Base-by-base conservation (phyloP, 2,329 filamentous ascomycete species). In the Calonectria naviculata region DNA sequence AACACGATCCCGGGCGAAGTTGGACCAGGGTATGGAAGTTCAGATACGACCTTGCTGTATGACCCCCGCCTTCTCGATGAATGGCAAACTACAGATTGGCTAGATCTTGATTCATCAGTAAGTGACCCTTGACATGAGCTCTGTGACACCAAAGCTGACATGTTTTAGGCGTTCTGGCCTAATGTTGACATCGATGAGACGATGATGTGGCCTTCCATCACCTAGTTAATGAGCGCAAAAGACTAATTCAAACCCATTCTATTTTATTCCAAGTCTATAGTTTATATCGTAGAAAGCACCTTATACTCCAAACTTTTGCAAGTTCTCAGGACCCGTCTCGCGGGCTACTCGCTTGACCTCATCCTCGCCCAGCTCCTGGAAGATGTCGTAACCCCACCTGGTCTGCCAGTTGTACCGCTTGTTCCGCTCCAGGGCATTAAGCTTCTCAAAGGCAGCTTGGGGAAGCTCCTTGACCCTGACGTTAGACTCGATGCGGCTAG, bases 401-500 rank as follows among this genome's bases (percentile, higher is more conserved):
- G 79, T 75, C 19, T 83, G 84, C 71, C 82, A 83, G 74, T 86
- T 86, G 75, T 84, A 86, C 0, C 85, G 75, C 79, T 85, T 84
- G 64, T 85, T 79, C 65, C 80, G 79, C 75, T 87, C 84, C 26
- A 86, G 75, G 3, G 75, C 78, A 61, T 83, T 81, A 15, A 87
- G 72, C 73, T 81, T 78, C 58, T 80, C 77, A 65, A 85, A 81
- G 2, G 78, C 80, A 49, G 83, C 81, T 9, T 78, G 78, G 2
- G 83, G 80, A 29, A 86, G 74, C 67, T 82, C 80, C 56, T 71
- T 60, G 8, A 84, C 85, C 75, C 84, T 75, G 67, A 85, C 86
- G 83, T 94, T 94, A 84, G 90, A 92, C 83, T 89, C 86, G 76
- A 93, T 93, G 49, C 91, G 87, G 68, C 85, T 86, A 10, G 89